Evolutionary conservation across 2,329 filamentous ascomycete genomes (phyloP).

Genomic region (Chaetomiaceae sp.): DNA sequence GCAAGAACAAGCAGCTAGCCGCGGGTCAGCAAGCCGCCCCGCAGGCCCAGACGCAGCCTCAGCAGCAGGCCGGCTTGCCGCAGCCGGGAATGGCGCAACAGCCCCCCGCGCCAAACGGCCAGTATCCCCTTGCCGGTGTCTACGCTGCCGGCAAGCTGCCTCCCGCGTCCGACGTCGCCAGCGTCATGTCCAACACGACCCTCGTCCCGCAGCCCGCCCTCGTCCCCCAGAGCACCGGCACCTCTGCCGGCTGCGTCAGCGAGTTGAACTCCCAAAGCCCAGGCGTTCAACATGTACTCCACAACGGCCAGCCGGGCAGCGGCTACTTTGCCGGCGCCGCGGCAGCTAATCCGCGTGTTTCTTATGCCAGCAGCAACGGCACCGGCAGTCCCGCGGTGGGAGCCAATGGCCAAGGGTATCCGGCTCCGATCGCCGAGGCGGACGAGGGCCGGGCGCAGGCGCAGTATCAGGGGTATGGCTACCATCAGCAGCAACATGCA

Average conservation of each 20-base stretch:
- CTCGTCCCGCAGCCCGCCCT: slow-evolving; percentile 4
- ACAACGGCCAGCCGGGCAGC: slow-evolving; percentile 7
- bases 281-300: slow-evolving; percentile 7
- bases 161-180: slow-evolving; percentile 2
- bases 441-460: slow-evolving; percentile 16
- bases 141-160: background rate
- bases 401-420: slow-evolving; percentile 2
- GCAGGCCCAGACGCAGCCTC: background rate
- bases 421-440: slow-evolving; percentile 21
- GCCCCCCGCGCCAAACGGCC: background rate
- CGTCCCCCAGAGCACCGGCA: slow-evolving; percentile 20
- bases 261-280: slow-evolving; percentile 17
- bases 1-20: slow-evolving; percentile 21
- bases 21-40: background rate
- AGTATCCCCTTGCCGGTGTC: background rate
- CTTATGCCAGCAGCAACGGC: slow-evolving; percentile 2
- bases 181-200: slow-evolving; percentile 4
- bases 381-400: slow-evolving; percentile 1
- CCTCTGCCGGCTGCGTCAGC: slow-evolving; percentile 17
- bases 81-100: slow-evolving; percentile 11
- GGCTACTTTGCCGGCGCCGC: slow-evolving; percentile 4
- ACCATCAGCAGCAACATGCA: slow-evolving; percentile 12
- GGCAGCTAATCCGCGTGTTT: background rate
- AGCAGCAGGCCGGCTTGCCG: background rate
- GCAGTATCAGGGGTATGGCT: background rate